Conservation (phyloP, 352 stramenopile genomes). For the Vaucheria bursata region DNA sequence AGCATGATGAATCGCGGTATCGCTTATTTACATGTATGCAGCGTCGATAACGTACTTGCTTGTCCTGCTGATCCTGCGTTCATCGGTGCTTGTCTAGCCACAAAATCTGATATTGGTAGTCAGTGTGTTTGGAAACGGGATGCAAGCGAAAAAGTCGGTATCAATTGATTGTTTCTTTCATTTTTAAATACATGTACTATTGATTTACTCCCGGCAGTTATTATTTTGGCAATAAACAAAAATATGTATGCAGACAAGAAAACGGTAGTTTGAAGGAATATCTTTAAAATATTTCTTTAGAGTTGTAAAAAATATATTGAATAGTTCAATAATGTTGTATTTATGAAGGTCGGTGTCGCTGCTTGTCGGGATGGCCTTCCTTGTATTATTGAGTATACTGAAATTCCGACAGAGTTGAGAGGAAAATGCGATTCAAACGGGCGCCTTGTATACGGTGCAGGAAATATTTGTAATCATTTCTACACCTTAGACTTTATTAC, state of each 20-base stretch:
- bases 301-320: no score
- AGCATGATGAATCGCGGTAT: constrained; percentile 72
- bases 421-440: constrained; percentile 57
- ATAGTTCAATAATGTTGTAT: no score
- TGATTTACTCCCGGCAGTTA: neutral
- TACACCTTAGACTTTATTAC: constrained; percentile 80
- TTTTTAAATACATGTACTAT: constrained; percentile 28
- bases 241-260: no score
- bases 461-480: constrained; percentile 51
- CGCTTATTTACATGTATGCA: constrained; percentile 90
- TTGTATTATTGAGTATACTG: constrained; percentile 93
- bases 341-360: constrained; percentile 71
- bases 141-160: constrained; percentile 84
- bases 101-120: constrained; percentile 85
- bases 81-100: constrained; percentile 85
- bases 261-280: no score
- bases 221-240: no score
- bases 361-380: constrained; percentile 66
- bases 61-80: constrained; percentile 89
- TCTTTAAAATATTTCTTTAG: no score
- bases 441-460: constrained; percentile 80
- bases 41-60: constrained; percentile 94
- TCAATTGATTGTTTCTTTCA: constrained; percentile 56
- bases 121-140: constrained; percentile 88
- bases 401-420: constrained; percentile 63